These are phyloP conservation scores for Solanum appendiculatum DNA, from an alignment of 257 asterid species.

Conservation along the genomic window DNA sequence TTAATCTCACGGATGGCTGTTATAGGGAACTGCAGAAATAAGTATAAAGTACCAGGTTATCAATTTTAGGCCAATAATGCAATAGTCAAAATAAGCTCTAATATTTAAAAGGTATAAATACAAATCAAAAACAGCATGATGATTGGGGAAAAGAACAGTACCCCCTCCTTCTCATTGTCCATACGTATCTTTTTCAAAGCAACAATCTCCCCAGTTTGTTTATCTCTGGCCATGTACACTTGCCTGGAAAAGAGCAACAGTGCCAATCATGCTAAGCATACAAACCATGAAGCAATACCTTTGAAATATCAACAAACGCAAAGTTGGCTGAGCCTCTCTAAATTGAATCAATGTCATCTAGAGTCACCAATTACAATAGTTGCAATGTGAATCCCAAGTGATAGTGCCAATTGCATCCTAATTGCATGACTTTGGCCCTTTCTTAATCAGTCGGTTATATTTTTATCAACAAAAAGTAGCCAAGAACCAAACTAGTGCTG, in stretches of 20 bases:
- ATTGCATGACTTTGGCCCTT: background rate
- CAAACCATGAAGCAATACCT: background rate
- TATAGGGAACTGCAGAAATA: slow-evolving; percentile 66
- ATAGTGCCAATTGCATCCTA: background rate
- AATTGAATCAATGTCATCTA: background rate
- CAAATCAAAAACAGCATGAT: background rate
- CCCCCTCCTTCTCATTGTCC: slow-evolving; percentile 99
- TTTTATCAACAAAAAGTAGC: background rate
- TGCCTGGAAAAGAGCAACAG: slow-evolving; percentile 41
- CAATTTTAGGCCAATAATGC: background rate
- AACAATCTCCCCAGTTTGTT: slow-evolving; percentile 75
- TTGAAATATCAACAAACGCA: background rate
- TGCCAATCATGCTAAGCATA: background rate
- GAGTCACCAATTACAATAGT: background rate
- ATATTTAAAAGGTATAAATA: background rate
- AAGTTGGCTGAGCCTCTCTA: background rate
- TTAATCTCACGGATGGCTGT: slow-evolving; percentile 94
- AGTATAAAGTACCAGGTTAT: slow-evolving; percentile 1
- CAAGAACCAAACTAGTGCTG: background rate
- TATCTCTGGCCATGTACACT: slow-evolving; percentile 89
- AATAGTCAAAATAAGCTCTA: background rate
- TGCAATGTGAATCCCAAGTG: background rate
- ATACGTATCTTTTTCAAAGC: slow-evolving; percentile 94
- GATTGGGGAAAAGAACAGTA: slow-evolving; percentile 21
- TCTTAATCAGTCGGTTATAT: background rate